Evolutionary conservation across 2,329 filamentous ascomycete species (phyloP).

Genomic region (Huntiella moniliformis): DNA sequence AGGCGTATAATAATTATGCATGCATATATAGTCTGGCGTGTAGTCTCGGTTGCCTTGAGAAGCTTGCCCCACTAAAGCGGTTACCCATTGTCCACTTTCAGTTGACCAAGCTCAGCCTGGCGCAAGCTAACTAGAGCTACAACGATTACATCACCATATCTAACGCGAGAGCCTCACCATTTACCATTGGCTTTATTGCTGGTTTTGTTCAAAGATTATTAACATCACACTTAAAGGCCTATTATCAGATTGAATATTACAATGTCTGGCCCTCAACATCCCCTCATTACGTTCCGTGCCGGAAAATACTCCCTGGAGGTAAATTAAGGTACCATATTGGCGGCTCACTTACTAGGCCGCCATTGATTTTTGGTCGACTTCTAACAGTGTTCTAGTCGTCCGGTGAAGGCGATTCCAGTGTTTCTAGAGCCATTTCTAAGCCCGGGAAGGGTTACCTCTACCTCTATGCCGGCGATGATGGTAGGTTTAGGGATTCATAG

Average conservation of each 20-base stretch:
- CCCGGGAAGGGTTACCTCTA: slow-evolving; percentile 72
- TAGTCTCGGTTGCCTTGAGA: not conserved
- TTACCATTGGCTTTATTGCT: not conserved
- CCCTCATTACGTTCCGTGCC: slow-evolving; percentile 92
- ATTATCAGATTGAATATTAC: not conserved
- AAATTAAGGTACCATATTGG: too few species aligned
- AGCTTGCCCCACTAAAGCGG: too few species aligned
- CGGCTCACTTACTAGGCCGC: too few species aligned
- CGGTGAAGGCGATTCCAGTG: too few species aligned
- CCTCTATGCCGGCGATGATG: slow-evolving; percentile 71
- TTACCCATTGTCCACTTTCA: not conserved
- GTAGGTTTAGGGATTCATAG: slow-evolving; percentile 20
- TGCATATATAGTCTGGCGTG: not conserved
- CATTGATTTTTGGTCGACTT: too few species aligned
- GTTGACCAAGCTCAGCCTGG: too few species aligned
- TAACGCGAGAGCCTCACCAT: not conserved
- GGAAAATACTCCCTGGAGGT: slow-evolving; percentile 23
- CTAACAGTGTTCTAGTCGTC: too few species aligned
- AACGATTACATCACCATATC: not conserved
- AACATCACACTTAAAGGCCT: not conserved
- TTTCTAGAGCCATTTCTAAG: slow-evolving; percentile 47
- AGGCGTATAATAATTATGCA: too few species aligned
- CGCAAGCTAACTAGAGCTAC: not conserved
- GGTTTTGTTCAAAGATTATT: not conserved
- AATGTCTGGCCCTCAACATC: slow-evolving; percentile 48